Evolutionary conservation across 192 early-diverging fungal genomes (phyloP).

Genomic region (Linnemannia hyalina): DNA sequence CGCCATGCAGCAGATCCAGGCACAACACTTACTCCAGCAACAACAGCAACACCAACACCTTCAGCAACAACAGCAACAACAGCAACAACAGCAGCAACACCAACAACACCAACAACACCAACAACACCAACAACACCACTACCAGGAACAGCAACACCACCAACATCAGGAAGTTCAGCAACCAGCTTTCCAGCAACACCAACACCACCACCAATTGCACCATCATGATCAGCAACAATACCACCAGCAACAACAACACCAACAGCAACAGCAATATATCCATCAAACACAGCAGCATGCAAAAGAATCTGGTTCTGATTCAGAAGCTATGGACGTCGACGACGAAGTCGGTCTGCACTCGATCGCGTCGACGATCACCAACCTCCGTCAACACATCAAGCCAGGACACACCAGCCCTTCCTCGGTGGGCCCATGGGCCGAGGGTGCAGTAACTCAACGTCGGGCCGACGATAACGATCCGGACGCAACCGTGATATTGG

Average conservation of each 20-base stretch:
- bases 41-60: constrained; percentile 34
- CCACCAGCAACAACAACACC: background rate
- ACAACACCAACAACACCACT: background rate
- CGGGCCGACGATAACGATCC: constrained; percentile 14
- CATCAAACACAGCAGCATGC: background rate
- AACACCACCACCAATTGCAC: background rate
- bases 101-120: background rate
- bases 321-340: constrained; percentile 54
- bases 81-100: background rate
- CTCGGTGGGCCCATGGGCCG: constrained; percentile 25
- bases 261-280: constrained; percentile 5
- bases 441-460: background rate
- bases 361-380: constrained; percentile 39
- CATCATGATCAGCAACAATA: background rate
- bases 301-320: background rate
- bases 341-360: constrained; percentile 26
- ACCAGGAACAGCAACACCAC: background rate
- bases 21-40: constrained; percentile 16
- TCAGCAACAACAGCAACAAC: constrained; percentile 6
- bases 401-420: background rate
- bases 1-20: constrained; percentile 10
- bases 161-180: background rate
- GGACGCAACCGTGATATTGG: constrained; percentile 58
- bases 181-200: background rate
- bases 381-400: constrained; percentile 23